Base-by-base conservation (phyloP, 192 early-diverging fungal genomes). In the Mortierella claussenii region DNA sequence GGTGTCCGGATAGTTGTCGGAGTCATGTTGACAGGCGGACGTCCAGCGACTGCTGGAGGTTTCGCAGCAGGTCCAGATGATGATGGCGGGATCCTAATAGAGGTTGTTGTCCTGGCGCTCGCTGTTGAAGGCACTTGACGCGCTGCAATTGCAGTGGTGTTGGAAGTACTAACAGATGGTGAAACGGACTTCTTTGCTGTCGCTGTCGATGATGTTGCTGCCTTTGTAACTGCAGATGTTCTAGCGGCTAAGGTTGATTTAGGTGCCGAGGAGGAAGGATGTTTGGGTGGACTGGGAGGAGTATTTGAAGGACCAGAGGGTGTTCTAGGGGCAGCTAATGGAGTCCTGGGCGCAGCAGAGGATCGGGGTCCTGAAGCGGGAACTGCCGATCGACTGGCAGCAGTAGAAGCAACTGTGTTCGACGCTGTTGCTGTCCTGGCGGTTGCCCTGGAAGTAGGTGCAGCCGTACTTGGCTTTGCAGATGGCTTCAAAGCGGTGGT, bases 11-110 rank as follows among this genome's bases (percentile, higher is more conserved):
- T 62, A 11, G 73, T 56, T n/a, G 73, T 76, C n/a, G 17, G n/a
- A 3, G 73, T 67, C 73, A 76, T 76, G 31, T 67, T 76, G 26
- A 51, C 7, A 13, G 73, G 64, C 10, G 69, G 27, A 27, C 60
- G 60, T 5, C 69, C 69, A 23, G 53, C 69, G 5, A 69, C 68
- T 34, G 69, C 36, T 4, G 69, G 69, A 4, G 69, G 69, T 48
- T 71, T 63, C 9, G 54, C 46, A 11, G 60, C 51, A 21, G 48
- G 13, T 18, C 51, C 68, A 20, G 59, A 3, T 5, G 60, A 9
- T 2, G n/a, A 36, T 1, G 69, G 69, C 26, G 60, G 26, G 10
- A 63, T n/a, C 24, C 60, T 47, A 47, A 58, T 71, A 12, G 69
- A 51, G n/a, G 69, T 71, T 2, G 69, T 71, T 2, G 69, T 71